Base-by-base conservation (phyloP, 179 eudicot genomes). In the Drosera spatulata region DNA sequence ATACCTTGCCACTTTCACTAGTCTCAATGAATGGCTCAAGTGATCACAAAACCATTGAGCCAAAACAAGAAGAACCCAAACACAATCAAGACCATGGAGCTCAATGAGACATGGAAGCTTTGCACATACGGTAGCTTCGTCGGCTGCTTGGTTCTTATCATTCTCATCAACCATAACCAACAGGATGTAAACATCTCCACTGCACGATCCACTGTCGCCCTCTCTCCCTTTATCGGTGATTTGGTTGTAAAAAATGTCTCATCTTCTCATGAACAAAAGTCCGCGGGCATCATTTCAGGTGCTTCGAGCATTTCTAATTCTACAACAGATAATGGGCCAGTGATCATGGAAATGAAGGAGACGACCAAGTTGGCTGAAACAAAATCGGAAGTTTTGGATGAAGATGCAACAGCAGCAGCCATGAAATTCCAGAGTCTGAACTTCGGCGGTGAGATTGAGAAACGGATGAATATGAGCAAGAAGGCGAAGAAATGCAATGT, bases 111-210 rank as follows among this genome's bases (percentile, higher is more conserved):
- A 57, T 69, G 70, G 73, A 69, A 62, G 48, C 41, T 53, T 8
- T 69, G 66, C n/a, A 61, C 67, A 40, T 41, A 55, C 10, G 69
- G 52, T 4, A 56, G 70, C 70, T 51, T 69, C 67, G 14, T 69
- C 13, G 57, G 70, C 41, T 64, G 69, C 57, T 52, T 69, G 39
- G 2, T 73, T 38, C 51, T 73, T 13, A 47, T 60, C 0, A 46
- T 55, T 1, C 11, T 39, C 50, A 61, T 73, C 50, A 48, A 22
- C 39, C 7, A 45, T 43, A 61, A 61, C 60, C 63, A 39, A 13
- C 39, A 61, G 38, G 42, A 2, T 33, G 5, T 50, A 6, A 60
- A 8, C 2, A 14, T 60, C 41, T 2, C 64, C 5, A 7, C 56
- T 39, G 9, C 58, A 7, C 50, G 13, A 39, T 55, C 38, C 47